Conservation (phyloP, 306 rosid genomes). For the Vicia sativa region DNA sequence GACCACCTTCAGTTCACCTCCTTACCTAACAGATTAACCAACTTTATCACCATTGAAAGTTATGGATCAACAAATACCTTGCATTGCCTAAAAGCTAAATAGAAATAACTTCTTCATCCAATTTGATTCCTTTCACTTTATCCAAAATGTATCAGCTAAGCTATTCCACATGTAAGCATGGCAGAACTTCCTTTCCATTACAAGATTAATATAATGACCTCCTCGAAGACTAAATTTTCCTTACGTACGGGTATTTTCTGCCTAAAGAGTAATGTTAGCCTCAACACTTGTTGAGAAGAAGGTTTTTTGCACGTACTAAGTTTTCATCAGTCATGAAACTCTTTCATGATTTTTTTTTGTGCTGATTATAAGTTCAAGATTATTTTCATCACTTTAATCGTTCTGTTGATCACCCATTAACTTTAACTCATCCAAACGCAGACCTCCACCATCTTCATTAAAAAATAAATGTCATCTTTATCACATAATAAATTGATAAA, state of each 20-base stretch:
- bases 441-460: slow-evolving; percentile 12
- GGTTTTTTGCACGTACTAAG: not conserved
- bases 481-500: not conserved
- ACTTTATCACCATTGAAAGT: not conserved
- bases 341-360: not conserved
- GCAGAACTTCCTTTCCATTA: slow-evolving; percentile 6
- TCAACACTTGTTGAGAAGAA: slow-evolving; percentile 4
- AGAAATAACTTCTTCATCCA: slow-evolving; percentile 15
- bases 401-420: not conserved
- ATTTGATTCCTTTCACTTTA: slow-evolving; percentile 8
- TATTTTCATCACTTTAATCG: slow-evolving; percentile 8
- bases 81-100: slow-evolving; percentile 13
- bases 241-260: slow-evolving; percentile 19
- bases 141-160: slow-evolving; percentile 6
- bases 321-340: slow-evolving; percentile 10
- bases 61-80: slow-evolving; percentile 18
- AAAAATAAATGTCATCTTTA: not conserved
- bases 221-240: slow-evolving; percentile 20
- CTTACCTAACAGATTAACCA: slow-evolving; percentile 8
- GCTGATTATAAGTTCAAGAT: slow-evolving; percentile 8
- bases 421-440: not conserved
- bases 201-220: slow-evolving; percentile 19
- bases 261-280: slow-evolving; percentile 1
- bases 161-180: not conserved
- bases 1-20: slow-evolving; percentile 4